Conservation (phyloP, 139 green algal genomes). For the Coelastrella sp. region DNA sequence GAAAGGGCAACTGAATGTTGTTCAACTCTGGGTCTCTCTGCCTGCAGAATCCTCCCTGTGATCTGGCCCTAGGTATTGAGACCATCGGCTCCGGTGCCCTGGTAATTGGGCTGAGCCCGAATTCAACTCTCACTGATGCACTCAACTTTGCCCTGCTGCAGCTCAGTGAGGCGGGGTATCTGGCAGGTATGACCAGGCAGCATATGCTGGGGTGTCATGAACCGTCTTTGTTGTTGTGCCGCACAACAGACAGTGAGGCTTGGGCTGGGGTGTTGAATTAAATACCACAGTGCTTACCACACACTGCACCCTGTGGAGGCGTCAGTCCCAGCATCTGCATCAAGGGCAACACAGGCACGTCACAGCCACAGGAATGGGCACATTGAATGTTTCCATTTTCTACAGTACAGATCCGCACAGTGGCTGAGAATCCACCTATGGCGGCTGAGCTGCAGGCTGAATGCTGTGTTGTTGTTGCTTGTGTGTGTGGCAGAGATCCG, state of each 20-base stretch:
- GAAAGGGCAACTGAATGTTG: too few relatives aligned
- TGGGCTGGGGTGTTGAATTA: too few relatives aligned
- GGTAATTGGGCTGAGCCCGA: background rate
- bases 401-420: background rate
- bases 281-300: background rate
- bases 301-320: background rate
- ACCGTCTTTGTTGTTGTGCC: background rate
- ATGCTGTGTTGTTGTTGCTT: background rate
- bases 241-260: background rate
- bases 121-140: background rate
- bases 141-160: constrained; percentile 24
- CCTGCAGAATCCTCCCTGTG: constrained; percentile 32
- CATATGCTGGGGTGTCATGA: background rate
- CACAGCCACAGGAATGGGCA: background rate
- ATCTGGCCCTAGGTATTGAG: background rate
- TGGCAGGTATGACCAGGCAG: background rate
- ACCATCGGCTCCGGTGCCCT: constrained; percentile 15
- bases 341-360: background rate
- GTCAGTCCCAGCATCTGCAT: too few relatives aligned
- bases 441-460: background rate
- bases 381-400: background rate
- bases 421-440: background rate
- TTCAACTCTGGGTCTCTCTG: background rate
- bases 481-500: constrained; percentile 9
- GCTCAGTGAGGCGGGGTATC: constrained; percentile 34